These are phyloP conservation scores for Chlorokybus atmophyticus DNA, from an alignment of 139 green algal genomes.

Conservation along the genomic window DNA sequence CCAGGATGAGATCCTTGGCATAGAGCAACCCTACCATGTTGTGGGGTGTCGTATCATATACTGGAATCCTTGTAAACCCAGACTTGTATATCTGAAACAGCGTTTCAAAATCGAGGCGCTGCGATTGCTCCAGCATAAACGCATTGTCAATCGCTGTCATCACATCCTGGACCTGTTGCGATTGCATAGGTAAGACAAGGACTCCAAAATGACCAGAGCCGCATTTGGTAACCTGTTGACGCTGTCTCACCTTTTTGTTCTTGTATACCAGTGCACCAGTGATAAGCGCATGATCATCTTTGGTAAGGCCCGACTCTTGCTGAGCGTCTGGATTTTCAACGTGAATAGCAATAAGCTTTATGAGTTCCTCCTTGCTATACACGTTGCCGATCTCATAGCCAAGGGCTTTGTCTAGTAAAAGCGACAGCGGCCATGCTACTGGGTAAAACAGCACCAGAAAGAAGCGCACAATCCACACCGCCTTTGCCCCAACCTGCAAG, in stretches of 20 bases:
- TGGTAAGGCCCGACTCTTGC: constrained; percentile 33
- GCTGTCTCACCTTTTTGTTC: constrained; percentile 62
- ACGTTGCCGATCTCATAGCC: constrained; percentile 43
- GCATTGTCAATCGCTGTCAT: constrained; percentile 84
- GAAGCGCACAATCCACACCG: constrained; percentile 52
- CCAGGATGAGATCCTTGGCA: constrained; percentile 57
- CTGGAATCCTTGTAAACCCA: constrained; percentile 46
- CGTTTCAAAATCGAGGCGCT: constrained; percentile 37
- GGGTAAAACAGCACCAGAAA: constrained; percentile 56
- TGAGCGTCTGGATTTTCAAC: constrained; percentile 37
- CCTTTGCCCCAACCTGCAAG: constrained; percentile 67
- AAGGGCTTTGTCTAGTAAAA: constrained; percentile 59
- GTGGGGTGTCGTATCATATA: constrained; percentile 34
- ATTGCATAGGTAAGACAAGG: too few species aligned
- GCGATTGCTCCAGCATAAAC: constrained; percentile 40
- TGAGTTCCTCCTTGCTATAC: constrained; percentile 40
- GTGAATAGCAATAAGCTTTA: constrained; percentile 46
- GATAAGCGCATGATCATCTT: constrained; percentile 50
- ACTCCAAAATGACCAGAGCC: too few species aligned
- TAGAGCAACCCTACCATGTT: constrained; percentile 54
- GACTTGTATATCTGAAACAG: constrained; percentile 47
- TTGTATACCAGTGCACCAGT: constrained; percentile 69
- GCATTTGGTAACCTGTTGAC: too few species aligned
- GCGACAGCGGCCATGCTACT: constrained; percentile 58
- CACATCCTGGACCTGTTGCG: too few species aligned